These are phyloP conservation scores for Ottelia alismoides DNA, from an alignment of 106 monocot genomes.

Conservation along the genomic window DNA sequence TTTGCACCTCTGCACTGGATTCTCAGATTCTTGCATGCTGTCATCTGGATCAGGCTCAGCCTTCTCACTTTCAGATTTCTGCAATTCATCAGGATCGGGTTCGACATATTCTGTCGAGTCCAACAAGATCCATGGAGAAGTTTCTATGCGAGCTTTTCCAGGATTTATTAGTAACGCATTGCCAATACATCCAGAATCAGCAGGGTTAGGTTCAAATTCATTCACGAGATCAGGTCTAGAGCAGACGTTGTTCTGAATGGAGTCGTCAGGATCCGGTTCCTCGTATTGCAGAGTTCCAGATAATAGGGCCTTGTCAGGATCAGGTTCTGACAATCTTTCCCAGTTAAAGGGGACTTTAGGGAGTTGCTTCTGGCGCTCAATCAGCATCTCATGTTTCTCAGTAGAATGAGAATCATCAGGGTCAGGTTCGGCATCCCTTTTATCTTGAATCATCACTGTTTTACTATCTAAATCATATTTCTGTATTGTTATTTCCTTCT, in stretches of 20 bases:
- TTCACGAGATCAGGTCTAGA: not conserved
- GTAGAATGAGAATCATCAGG: not conserved
- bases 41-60: conserved; percentile 15
- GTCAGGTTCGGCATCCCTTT: not conserved
- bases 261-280: conserved; percentile 30
- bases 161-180: not conserved
- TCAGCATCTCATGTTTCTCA: not conserved
- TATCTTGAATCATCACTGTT: not conserved
- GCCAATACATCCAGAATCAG: not conserved
- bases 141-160: not conserved
- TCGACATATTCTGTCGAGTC: no score
- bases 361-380: not conserved
- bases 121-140: no score
- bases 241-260: not conserved
- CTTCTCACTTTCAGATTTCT: not conserved
- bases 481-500: no score
- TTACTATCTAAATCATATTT: not conserved
- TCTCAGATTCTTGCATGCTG: no score
- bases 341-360: not conserved
- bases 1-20: no score
- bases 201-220: conserved; percentile 35
- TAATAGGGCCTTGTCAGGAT: conserved; percentile 1
- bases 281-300: conserved; percentile 7
- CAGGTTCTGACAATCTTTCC: not conserved
- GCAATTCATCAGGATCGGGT: not conserved